Base-by-base conservation (phyloP, 2,329 filamentous ascomycete species). In the Colletotrichum graminicola region DNA sequence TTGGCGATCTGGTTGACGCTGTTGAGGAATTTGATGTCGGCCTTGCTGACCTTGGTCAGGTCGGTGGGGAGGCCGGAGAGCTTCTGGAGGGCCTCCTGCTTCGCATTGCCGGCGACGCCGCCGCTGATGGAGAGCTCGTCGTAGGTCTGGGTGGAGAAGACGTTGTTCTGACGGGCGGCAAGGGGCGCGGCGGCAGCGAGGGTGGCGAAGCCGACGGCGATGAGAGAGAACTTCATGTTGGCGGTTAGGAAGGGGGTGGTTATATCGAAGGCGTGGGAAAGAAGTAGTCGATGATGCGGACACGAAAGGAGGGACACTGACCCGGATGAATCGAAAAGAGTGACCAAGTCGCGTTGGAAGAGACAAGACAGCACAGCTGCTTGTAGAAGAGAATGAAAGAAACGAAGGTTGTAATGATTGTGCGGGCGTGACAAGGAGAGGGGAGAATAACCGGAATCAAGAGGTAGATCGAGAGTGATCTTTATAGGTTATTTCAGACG, bases 1-100 rank as follows among this genome's bases (percentile, higher is more conserved):
- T 89, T 88, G 68, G 85, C 85, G 34, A 85, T 86, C 62, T 82
- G 77, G 74, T 88, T 87, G 72, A 87, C 86, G 4, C 81, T 82
- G 74, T 85, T 81, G 61, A 89, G 80, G 74, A 87, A 83, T 39
- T 82, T 80, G 29, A 88, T 76, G 72, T 90, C 87, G 8, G 79
- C 80, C 23, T 82, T 67, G 36, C 83, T 82, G 34, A 88, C 85
- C 14, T 77, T 81, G 57, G 79, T 81, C 12, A 84, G 76, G 74
- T 88, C 82, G 57, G 83, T 79, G 23, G 74, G 75, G 26, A 85
- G 74, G 68, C 79, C 76, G 72, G 75, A 75, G 69, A 84, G 78
- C 51, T 83, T 81, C 3, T 82, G 80, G 2, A 81, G 75, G 5
- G 84, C 85, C 72, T 86, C 81, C 23, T 82, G 75, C 66, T 84